Evolutionary conservation across 805 yeast genomes (phyloP).

Genomic region (Saccharomycopsis sp.): DNA sequence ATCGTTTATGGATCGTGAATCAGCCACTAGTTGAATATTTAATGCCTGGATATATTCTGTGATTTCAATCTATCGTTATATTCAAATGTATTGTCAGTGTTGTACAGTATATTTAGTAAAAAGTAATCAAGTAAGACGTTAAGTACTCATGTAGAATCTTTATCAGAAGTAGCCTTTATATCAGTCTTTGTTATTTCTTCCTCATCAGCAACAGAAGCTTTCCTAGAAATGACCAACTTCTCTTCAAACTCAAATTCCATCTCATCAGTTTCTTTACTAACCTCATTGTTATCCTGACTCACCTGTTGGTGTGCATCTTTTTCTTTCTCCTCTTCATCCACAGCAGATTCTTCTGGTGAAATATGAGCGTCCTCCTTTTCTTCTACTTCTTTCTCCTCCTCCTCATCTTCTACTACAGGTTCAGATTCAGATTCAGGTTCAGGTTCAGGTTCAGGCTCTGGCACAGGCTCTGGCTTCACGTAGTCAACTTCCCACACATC

Average conservation of each 20-base stretch:
- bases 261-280: background rate
- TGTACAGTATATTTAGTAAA: too few species aligned
- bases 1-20: too few species aligned
- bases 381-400: background rate
- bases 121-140: too few species aligned
- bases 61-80: too few species aligned
- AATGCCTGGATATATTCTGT: too few species aligned
- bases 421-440: background rate
- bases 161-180: background rate
- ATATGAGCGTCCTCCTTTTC: background rate
- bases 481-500: constrained; percentile 16
- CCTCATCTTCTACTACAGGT: background rate
- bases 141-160: background rate
- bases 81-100: too few species aligned
- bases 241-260: background rate
- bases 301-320: too few species aligned
- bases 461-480: background rate
- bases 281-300: too few species aligned
- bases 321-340: background rate
- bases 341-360: background rate
- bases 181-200: background rate
- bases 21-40: too few species aligned
- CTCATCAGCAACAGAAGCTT: background rate
- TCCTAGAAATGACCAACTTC: background rate
- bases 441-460: background rate